Base-by-base conservation (phyloP, 2,329 filamentous ascomycete species). In the Curvularia hawaiiensis region DNA sequence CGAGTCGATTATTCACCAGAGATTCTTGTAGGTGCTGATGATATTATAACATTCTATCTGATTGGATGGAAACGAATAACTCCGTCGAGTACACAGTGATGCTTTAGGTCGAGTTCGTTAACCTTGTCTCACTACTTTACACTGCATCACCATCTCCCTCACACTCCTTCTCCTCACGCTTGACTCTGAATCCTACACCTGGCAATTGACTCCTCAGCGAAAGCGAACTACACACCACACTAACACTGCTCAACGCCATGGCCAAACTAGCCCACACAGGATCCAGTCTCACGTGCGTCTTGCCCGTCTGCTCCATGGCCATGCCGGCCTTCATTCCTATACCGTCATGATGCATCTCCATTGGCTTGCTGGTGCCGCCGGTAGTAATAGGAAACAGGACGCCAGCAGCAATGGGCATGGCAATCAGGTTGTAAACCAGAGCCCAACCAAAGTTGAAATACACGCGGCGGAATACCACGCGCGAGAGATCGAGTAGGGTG, bases 171-270 rank as follows among this genome's bases (percentile, higher is more conserved):
- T 38, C 63, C 8, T 31, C 44, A 22, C 16, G 35, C 18, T 22
- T 38, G 2, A 28, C 70, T 61, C 62, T 72, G 51, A 82, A 83
- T 10, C 80, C 81, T 22, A 83, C 59, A n/a, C 74, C 73, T 3
- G 76, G 77, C 38, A 80, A 52, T 52, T 60, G 66, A 52, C 76
- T 83, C 72, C 88, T 85, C 78, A 97, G 76, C 49, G 87, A 82
- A 69, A 97, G 77, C 78, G 90, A 94, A 74, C 92, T 96, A 71
- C 86, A 78, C 50, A 97, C 90, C 45, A 98, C 93, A 70, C 90
- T 95, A 64, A 97, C 88, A 75, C 90, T 94, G 76, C 92, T 97
- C 75, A 93, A 77, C 26, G 94, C 94, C 94, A 97, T 98, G 1
- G 93, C 93, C 73, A 97, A 77, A 64, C 88, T 89, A 5, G 93